Evolutionary conservation across 116 monocot genomes (phyloP).

Genomic region (Phalaenopsis hybrid): DNA sequence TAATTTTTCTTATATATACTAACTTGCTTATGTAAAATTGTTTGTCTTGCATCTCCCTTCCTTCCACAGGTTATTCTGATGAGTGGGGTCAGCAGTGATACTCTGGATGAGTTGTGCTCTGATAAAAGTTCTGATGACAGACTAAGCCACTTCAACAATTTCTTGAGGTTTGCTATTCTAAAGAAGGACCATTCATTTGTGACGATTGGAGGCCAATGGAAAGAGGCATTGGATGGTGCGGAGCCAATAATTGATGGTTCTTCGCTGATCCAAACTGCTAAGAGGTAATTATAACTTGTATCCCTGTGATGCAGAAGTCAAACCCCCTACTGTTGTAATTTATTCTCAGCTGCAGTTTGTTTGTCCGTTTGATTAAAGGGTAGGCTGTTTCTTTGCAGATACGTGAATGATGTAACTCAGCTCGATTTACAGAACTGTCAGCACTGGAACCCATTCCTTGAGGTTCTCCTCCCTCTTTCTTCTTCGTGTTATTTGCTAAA

Average conservation of each 20-base stretch:
- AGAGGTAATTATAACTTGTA: constrained; percentile 38
- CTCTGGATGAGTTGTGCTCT: constrained; percentile 55
- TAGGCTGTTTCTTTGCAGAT: constrained; percentile 32
- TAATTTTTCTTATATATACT: not conserved
- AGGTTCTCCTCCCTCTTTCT: constrained; percentile 36
- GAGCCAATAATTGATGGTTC: constrained; percentile 61
- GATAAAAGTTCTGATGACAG: constrained; percentile 47
- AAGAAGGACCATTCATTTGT: constrained; percentile 76
- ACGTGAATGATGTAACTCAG: constrained; percentile 59
- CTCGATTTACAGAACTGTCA: constrained; percentile 72
- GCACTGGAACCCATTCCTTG: constrained; percentile 93
- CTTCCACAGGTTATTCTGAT: constrained; percentile 76
- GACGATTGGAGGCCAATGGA: constrained; percentile 84
- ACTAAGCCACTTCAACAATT: constrained; percentile 58
- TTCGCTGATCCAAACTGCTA: constrained; percentile 63
- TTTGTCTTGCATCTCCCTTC: not conserved
- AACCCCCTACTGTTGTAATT: not conserved
- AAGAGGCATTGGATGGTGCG: constrained; percentile 59
- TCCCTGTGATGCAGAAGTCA: not conserved
- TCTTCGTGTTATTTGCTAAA: not conserved
- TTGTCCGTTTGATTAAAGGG: not conserved
- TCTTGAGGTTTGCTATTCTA: constrained; percentile 84
- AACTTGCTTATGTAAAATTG: not conserved
- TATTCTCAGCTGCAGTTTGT: constrained; percentile 2
- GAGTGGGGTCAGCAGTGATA: constrained; percentile 76